Conservation (phyloP, 2,329 filamentous ascomycete species). For the Trichothecium roseum region DNA sequence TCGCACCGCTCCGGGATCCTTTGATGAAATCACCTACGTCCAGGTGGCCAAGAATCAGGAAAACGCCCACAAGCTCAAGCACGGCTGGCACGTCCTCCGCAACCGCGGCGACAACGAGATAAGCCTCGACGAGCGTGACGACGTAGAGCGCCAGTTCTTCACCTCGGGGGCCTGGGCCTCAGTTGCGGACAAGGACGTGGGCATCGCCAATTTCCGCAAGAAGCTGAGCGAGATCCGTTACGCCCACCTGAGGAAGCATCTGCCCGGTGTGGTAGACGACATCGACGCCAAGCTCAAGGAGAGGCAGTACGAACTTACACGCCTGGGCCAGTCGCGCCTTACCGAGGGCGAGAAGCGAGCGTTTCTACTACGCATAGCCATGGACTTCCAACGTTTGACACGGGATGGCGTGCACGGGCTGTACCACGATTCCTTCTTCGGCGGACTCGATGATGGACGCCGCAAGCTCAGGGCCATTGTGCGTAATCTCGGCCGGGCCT, state of each 20-base stretch:
- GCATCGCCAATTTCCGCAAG: constrained; percentile 4
- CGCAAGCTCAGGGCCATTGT: constrained; percentile 19
- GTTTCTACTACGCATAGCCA: constrained; percentile 24
- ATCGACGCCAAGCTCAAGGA: constrained; percentile 7
- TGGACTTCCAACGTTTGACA: constrained; percentile 20
- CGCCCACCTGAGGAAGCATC: constrained; percentile 2
- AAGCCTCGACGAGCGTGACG: constrained; percentile 11
- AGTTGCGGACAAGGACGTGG: constrained; percentile 6
- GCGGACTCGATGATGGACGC: constrained; percentile 6
- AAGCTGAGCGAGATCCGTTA: constrained; percentile 6
- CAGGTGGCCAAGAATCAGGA: constrained; percentile 17
- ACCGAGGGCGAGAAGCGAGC: constrained; percentile 15
- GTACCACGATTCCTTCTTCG: constrained; percentile 27
- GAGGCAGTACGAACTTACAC: constrained; percentile 1
- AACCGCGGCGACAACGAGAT: constrained; percentile 25
- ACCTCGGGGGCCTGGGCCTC: constrained; percentile 10
- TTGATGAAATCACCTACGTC: constrained; percentile 26
- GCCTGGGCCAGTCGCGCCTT: constrained; percentile 10
- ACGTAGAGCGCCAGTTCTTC: constrained; percentile 17
- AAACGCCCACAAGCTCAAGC: constrained; percentile 15
- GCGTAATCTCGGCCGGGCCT: constrained; percentile 17
- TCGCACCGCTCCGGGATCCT: constrained; percentile 22
- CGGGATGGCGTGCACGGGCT: constrained; percentile 16
- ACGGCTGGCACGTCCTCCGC: constrained; percentile 40
- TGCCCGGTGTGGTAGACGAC: constrained; percentile 5